Evolutionary conservation across 345 rosid species (phyloP), one percentile per base, ranked within the genome.

Genomic region (Eucalyptus shirleyi): DNA sequence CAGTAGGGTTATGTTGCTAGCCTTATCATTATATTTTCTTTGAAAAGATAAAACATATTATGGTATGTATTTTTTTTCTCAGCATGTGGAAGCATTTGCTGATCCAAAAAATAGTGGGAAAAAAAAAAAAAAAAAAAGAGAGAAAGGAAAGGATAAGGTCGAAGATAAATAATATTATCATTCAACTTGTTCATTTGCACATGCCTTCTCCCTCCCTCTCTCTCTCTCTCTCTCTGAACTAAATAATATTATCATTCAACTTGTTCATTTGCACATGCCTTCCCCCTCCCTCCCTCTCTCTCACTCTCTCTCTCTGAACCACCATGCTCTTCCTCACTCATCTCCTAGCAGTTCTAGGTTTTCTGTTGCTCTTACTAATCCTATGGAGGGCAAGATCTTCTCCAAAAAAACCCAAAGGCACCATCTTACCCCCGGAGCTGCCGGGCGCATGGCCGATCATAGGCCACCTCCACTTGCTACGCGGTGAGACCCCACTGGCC

Each of bases 381-480:
- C 18, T 90, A 19, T 91, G 86, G 90, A 86, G 87, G 65, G 23
- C 81, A 24, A 91, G 53, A 24, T 15, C 86, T n/a, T 81, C 23
- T 47, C 30, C 60, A 3, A 12, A 13, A 8, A 88, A 30, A 53
- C 77, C 16, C 69, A 28, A 28, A 60, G 69, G 69, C 16, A 60
- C 69, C 32, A 60, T 30, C 69, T 60, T 56, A 56, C 90, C 90
- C 89, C 97, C 96, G 17, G 94, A 94, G 85, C 95, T 97, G 21
- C 17, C 86, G 1, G 95, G 96, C 32, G 93, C 95, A 49, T 94
- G 91, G 93, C 97, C 98, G 24, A 34, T 96, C 65, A 83, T 96
- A 50, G 98, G 96, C 34, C 98, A 95, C 90, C 93, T 96, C 81
- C 96, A 91, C 88, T 94, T 93, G 77, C 94, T 96, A 9, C 88